Percentiles rank a stretch among this genome's conserved stretches.
These are phyloP conservation scores for Astrothelium subdiscretum DNA, from an alignment of 495 filamentous ascomycete genomes.

Conservation along the genomic window DNA sequence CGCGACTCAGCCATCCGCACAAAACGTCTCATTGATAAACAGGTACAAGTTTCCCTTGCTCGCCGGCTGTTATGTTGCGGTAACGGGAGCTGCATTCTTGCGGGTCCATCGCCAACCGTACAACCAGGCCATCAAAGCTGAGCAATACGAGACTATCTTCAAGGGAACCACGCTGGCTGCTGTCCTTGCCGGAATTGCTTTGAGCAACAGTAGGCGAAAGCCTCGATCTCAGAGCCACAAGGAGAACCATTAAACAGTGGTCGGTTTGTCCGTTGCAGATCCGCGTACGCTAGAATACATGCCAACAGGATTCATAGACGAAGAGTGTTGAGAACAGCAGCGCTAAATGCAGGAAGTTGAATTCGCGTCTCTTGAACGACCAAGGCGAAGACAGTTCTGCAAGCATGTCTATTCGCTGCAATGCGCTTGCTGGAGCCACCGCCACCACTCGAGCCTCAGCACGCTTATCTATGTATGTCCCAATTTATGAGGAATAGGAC, in stretches of 20 bases:
- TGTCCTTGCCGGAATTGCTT: background rate
- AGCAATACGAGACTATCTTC: background rate
- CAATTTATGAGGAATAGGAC: no score
- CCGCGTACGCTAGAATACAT: no score
- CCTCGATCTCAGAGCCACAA: background rate
- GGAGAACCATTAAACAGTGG: background rate
- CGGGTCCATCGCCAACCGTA: background rate
- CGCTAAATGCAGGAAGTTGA: no score
- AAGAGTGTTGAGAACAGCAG: no score
- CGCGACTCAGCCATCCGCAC: background rate
- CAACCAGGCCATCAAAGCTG: background rate
- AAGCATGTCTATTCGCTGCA: no score
- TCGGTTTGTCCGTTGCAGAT: background rate
- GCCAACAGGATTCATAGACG: no score
- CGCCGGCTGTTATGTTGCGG: background rate
- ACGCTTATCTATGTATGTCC: no score
- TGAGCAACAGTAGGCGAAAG: background rate
- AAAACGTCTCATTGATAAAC: background rate
- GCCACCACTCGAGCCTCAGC: no score
- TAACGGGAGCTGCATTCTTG: background rate
- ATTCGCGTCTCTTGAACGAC: no score
- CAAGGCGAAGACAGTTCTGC: no score
- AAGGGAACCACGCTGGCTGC: background rate
- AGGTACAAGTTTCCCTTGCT: background rate
- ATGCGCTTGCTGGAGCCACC: no score